Conservation (phyloP, 352 stramenopile species). For the Globisporangium ultimum region DNA sequence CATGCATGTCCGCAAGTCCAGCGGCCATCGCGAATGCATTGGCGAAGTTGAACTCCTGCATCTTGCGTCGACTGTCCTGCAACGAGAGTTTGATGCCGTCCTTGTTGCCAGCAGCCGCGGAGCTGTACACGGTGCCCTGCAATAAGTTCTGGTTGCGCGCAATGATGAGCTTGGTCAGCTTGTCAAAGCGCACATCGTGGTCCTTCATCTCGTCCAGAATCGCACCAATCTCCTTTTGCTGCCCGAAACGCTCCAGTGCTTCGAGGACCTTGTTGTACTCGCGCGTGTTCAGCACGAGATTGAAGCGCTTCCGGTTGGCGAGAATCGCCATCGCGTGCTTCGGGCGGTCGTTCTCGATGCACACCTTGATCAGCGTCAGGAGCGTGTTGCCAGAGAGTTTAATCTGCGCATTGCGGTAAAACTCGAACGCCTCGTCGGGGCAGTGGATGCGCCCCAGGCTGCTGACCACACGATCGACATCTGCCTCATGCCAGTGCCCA, state of each 20-base stretch:
- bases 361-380: slow-evolving; percentile 46
- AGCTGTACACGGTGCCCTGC: slow-evolving; percentile 20
- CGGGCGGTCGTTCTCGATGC: slow-evolving; percentile 27
- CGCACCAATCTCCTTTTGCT: slow-evolving; percentile 25
- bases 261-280: slow-evolving; percentile 46
- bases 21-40: slow-evolving; percentile 12
- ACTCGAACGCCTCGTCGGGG: slow-evolving; percentile 52
- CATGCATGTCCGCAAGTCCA: slow-evolving; percentile 6
- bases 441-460: slow-evolving; percentile 35
- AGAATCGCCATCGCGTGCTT: slow-evolving; percentile 49
- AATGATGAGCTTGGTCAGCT: slow-evolving; percentile 25
- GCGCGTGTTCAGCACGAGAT: slow-evolving; percentile 30
- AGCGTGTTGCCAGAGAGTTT: slow-evolving; percentile 42
- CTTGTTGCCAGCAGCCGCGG: background rate
- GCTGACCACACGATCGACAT: slow-evolving; percentile 50
- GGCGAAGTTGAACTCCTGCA: background rate
- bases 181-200: slow-evolving; percentile 22
- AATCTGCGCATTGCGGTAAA: slow-evolving; percentile 43
- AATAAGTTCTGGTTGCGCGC: slow-evolving; percentile 34
- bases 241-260: slow-evolving; percentile 35
- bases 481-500: slow-evolving; percentile 37
- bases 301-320: slow-evolving; percentile 52
- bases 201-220: slow-evolving; percentile 46
- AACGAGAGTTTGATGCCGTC: slow-evolving; percentile 2
- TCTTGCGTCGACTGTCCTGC: slow-evolving; percentile 8